Evolutionary conservation across 768 basidiomycete genomes (phyloP).

Genomic region (Lactifluus volemus): DNA sequence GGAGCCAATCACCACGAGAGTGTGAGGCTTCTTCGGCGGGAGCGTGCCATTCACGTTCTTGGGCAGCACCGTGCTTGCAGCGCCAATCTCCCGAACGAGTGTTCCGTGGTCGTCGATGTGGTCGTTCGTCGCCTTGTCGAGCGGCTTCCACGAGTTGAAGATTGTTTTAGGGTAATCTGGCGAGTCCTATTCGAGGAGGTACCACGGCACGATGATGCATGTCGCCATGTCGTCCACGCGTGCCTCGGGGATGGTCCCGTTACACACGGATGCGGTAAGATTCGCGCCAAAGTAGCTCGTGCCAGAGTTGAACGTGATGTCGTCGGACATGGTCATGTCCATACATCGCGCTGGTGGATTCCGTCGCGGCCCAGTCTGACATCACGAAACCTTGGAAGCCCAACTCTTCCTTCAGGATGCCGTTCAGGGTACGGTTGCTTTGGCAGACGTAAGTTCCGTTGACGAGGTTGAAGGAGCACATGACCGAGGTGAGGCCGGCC

Average conservation of each 20-base stretch:
- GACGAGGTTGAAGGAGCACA: constrained; percentile 70
- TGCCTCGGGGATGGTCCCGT: constrained; percentile 57
- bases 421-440: constrained; percentile 61
- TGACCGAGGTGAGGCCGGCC: constrained; percentile 64
- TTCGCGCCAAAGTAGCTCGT: constrained; percentile 57
- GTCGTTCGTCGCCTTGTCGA: constrained; percentile 44
- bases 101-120: constrained; percentile 62
- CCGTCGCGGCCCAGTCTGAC: constrained; percentile 61
- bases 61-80: constrained; percentile 59
- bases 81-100: constrained; percentile 46
- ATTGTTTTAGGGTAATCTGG: constrained; percentile 53
- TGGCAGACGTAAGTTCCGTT: constrained; percentile 72
- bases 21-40: constrained; percentile 52
- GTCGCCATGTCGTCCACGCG: constrained; percentile 77
- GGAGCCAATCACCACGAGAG: constrained; percentile 50
- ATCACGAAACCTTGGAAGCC: constrained; percentile 74
- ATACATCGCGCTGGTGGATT: constrained; percentile 48
- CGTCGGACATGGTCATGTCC: constrained; percentile 63
- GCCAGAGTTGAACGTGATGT: constrained; percentile 37
- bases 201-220: constrained; percentile 68
- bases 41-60: constrained; percentile 57
- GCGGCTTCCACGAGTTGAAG: constrained; percentile 56
- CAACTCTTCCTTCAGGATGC: constrained; percentile 62
- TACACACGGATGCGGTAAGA: constrained; percentile 57
- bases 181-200: constrained; percentile 54